Percentiles rank a stretch among this genome's conserved stretches.
Conservation (phyloP, 495 filamentous ascomycete species). For the Durotheca rogersii region DNA sequence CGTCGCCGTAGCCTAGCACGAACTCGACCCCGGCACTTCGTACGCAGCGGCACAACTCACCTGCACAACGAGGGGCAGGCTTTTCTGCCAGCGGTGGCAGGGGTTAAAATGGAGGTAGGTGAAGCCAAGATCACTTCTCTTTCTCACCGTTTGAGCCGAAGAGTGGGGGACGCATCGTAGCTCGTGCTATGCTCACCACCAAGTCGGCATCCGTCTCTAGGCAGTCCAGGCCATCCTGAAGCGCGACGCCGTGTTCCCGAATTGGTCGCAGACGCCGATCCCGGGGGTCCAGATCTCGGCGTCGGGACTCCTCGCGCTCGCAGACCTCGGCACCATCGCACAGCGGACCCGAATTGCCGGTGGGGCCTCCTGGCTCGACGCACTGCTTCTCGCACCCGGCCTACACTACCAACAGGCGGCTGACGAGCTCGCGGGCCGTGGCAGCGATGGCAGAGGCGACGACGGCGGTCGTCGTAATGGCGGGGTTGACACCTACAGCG, state of each 20-base stretch:
- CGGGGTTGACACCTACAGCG: constrained; percentile 26
- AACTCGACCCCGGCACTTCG: no score
- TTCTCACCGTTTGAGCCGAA: no score
- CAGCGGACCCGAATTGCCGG: constrained; percentile 57
- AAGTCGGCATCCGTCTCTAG: no score
- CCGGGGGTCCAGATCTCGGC: constrained; percentile 47
- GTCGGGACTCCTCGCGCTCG: constrained; percentile 55
- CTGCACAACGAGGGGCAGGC: no score
- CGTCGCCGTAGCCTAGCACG: no score
- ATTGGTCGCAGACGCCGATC: constrained; percentile 40
- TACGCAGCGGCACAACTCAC: no score
- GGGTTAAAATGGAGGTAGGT: constrained; percentile 18
- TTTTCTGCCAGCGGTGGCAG: no score
- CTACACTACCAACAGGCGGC: constrained; percentile 61
- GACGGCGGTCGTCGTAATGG: no score
- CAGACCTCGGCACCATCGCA: constrained; percentile 55
- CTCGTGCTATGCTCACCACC: no score
- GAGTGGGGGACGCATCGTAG: no score
- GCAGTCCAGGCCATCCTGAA: constrained; percentile 32
- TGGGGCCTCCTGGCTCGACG: constrained; percentile 52
- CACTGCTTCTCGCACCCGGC: constrained; percentile 57
- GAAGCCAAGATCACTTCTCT: constrained; percentile 4
- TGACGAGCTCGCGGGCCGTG: no score
- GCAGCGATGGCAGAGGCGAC: no score
- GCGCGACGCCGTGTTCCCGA: constrained; percentile 32